Percentiles rank a stretch among this genome's conserved stretches.
Evolutionary conservation across 495 filamentous ascomycete genomes (phyloP).

Genomic region (Penicillium riverlandense): DNA sequence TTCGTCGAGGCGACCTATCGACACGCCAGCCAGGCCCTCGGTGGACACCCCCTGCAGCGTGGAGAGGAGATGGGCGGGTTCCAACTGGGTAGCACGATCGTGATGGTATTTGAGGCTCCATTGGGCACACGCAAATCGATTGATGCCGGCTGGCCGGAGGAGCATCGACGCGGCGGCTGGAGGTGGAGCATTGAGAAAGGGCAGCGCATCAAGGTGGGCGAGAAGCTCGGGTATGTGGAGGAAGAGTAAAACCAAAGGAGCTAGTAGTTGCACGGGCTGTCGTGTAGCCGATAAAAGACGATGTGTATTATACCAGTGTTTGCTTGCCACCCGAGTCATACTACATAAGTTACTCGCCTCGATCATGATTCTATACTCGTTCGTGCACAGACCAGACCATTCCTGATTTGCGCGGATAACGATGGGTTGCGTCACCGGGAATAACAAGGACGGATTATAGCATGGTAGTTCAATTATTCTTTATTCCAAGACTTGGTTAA

Average conservation of each 20-base stretch:
- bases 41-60: slow-evolving; percentile 72
- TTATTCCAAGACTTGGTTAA: no score
- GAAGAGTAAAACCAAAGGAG: slow-evolving; percentile 2
- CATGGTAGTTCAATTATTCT: no score
- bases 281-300: no score
- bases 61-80: slow-evolving; percentile 99
- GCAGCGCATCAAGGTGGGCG: slow-evolving; percentile 79
- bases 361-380: no score
- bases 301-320: background rate
- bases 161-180: slow-evolving; percentile 60
- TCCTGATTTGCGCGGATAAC: no score
- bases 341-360: no score
- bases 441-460: no score
- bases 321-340: no score
- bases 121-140: slow-evolving; percentile 54
- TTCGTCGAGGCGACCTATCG: slow-evolving; percentile 89
- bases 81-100: slow-evolving; percentile 90
- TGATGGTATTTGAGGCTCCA: slow-evolving; percentile 94
- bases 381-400: background rate
- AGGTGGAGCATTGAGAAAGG: slow-evolving; percentile 78
- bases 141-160: slow-evolving; percentile 55
- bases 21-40: slow-evolving; percentile 65
- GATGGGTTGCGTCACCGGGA: no score
- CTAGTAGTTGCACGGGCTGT: no score
- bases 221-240: slow-evolving; percentile 67